Percentiles rank a stretch among this genome's conserved stretches.
Conservation (phyloP, 345 rosid species). For the Stellera chamaejasme region DNA sequence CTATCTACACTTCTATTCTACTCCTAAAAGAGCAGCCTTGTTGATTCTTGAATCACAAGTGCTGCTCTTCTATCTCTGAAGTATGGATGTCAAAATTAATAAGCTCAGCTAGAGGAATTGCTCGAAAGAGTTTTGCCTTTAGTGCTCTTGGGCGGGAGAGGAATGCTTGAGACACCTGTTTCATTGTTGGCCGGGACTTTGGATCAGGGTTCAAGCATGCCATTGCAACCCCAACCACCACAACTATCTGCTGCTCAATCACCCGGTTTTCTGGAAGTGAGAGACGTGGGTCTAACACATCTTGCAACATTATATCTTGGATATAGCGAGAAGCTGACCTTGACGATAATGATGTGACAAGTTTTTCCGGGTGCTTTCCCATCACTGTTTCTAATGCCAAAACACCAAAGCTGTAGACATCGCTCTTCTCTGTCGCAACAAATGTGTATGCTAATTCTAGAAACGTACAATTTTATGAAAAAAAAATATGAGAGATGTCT, state of each 20-base stretch:
- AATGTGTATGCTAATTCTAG: constrained; percentile 7
- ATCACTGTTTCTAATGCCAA: not conserved
- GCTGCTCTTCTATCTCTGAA: not conserved
- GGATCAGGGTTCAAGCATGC: constrained; percentile 5
- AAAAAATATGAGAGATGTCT: not conserved
- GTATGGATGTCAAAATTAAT: too few species aligned
- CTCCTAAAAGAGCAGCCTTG: not conserved
- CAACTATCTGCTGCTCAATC: not conserved
- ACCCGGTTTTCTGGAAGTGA: not conserved
- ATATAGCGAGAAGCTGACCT: too few species aligned
- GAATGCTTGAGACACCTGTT: constrained; percentile 4
- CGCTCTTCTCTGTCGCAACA: not conserved
- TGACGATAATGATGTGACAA: not conserved
- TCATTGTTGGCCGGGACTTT: constrained; percentile 10
- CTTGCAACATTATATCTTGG: too few species aligned
- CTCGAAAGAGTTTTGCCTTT: not conserved
- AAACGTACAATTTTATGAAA: not conserved
- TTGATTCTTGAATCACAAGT: too few species aligned
- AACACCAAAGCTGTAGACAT: constrained; percentile 12
- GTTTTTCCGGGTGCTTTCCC: constrained; percentile 15
- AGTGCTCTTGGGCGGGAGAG: not conserved
- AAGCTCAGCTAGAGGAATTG: constrained; percentile 1
- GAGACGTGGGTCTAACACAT: too few species aligned
- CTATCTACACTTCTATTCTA: too few species aligned
- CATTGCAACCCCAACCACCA: not conserved